Base-by-base conservation (phyloP, 2,329 filamentous ascomycete genomes). In the Fusarium sp. region DNA sequence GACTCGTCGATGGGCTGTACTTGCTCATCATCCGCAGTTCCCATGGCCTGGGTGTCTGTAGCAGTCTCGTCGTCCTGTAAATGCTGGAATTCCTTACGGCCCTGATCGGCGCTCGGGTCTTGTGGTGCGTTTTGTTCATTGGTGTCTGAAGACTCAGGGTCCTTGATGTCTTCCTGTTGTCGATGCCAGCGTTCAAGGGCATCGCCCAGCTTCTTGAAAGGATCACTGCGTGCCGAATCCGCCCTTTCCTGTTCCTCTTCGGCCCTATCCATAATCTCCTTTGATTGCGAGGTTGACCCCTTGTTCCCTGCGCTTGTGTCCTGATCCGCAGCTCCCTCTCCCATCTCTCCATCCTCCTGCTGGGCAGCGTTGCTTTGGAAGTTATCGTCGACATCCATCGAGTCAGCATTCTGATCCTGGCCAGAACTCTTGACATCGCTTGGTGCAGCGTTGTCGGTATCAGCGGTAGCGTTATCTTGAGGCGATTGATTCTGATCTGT, bases 181-280 rank as follows among this genome's bases (percentile, higher is more conserved):
- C 94, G 90, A 82, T 98, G 95, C 94, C 95, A 99, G 77, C 92
- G 90, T 81, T 98, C 95, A 38, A 99, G 87, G 11, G 94, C 93
- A 84, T 99, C 95, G 28, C 96, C 96, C 36, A 99, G 89, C 79
- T 98, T 97, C 84, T 96, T 96, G 87, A 98, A 98, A 3, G 95
- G 93, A 75, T 96, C 90, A 51, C 86, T 83, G 44, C 82, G 83
- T 61, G 84, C 82, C 13, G 83, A 82, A 60, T 87, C 84, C 48
- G 60, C 38, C 34, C 84, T 81, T 17, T 85, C 83, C 60, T 83
- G 80, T 34, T 84, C 79, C 52, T 82, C 77, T 11, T 87, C 83
- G n/a, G 84, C 81, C 41, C 84, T 81, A n/a, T 87, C 84, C n/a
- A 84, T 81, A 9, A 84, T 82, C 44, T 89, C 85, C 61, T 87